Evolutionary conservation across 768 basidiomycete genomes (phyloP), one percentile per base, ranked within the genome.

Genomic region (Lyophyllum atratum): DNA sequence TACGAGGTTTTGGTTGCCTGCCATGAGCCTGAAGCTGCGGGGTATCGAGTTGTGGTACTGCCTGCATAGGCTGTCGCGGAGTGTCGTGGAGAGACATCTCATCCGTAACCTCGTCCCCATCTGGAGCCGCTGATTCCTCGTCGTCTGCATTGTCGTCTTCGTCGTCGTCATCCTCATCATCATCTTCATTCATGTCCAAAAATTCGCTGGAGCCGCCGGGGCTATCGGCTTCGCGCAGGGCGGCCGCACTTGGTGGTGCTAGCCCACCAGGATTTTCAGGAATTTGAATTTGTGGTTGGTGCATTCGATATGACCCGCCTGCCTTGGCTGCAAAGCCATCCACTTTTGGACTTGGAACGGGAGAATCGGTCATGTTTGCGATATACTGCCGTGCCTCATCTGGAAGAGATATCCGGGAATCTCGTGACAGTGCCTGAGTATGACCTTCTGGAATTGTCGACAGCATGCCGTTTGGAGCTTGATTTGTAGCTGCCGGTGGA

Each of bases 301-400:
- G 17, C 3, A 29, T n/a, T 37, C 44, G 62, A 17, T 60, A 55
- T 8, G 57, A 12, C 11, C 24, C 46, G 25, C 58, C 47, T 45
- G 67, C 64, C 54, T 66, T 65, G 3, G 72, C 59, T 12, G 65
- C 67, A 60, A 80, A 81, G 7, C 63, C 63, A 51, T 79, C 76
- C 10, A 72, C 68, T 43, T 71, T 70, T 6, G 87, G 84, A 64
- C 83, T 87, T 25, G 81, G 72, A 8, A 74, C 66, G 2, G 89
- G 86, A 4, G 85, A 86, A 54, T 90, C 89, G 34, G 72, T 72
- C 81, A 89, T 85, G 62, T 80, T 83, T 34, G 83, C 78, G 54
- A 90, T 86, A 64, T 90, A 92, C 47, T 81, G 84, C 60, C 78
- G 83, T 15, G 90, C 87, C 68, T 93, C 92, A 53, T 92, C 89